A percentile compares a stretch with the other conserved stretches of the same genome.
Evolutionary conservation across 2,329 filamentous ascomycete species (phyloP).

Genomic region (Colletotrichum tropicicola): DNA sequence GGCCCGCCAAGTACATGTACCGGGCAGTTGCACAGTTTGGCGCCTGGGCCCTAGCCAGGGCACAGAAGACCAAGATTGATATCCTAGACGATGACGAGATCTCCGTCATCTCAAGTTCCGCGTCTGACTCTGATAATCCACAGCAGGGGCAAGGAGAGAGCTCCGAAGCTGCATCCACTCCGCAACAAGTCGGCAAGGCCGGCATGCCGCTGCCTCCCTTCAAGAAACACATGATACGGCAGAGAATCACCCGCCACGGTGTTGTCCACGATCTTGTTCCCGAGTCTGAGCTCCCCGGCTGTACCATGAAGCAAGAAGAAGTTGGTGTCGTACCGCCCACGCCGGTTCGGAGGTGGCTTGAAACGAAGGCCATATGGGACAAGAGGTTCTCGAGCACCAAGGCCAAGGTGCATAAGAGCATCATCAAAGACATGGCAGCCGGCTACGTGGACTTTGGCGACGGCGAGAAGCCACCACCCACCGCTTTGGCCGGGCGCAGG

Average conservation of each 20-base stretch:
- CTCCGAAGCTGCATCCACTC: conserved; percentile 32
- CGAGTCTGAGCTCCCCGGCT: conserved; percentile 72
- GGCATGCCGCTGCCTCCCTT: conserved; percentile 86
- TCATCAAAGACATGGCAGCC: conserved; percentile 75
- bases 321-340: conserved; percentile 84
- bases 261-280: conserved; percentile 74
- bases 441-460: conserved; percentile 76
- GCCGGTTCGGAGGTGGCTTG: conserved; percentile 86
- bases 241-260: conserved; percentile 83
- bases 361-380: conserved; percentile 78
- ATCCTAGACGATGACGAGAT: conserved; percentile 82
- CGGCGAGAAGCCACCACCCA: conserved; percentile 83
- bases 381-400: conserved; percentile 74
- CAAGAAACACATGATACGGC: conserved; percentile 88
- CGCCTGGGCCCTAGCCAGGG: conserved; percentile 86
- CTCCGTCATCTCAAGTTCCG: conserved; percentile 75
- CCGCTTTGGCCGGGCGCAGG: conserved; percentile 79
- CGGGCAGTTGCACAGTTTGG: conserved; percentile 92
- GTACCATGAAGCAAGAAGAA: conserved; percentile 65
- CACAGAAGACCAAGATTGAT: conserved; percentile 82
- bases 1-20: conserved; percentile 97
- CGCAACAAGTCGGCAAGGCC: conserved; percentile 76
- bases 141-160: conserved; percentile 32
- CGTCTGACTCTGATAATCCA: conserved; percentile 46
- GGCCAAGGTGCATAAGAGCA: conserved; percentile 75